Conservation (phyloP, 2,329 filamentous ascomycete genomes). For the Fusarium sp. region DNA sequence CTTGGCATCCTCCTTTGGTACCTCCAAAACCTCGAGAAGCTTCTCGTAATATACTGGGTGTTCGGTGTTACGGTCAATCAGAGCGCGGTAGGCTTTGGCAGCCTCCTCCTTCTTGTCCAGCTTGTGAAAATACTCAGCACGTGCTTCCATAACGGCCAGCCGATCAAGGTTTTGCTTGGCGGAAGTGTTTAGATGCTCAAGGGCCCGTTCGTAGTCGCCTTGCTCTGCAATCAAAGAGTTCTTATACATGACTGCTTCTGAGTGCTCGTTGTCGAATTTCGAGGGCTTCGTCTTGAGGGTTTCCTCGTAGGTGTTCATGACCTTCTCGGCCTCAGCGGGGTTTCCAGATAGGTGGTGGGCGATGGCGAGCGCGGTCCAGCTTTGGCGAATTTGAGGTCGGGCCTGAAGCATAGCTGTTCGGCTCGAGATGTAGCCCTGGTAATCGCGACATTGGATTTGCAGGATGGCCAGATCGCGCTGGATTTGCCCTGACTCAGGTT, state of each 20-base stretch:
- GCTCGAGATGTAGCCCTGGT: conserved; percentile 91
- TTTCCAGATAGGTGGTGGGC: conserved; percentile 93
- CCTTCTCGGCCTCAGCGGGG: conserved; percentile 86
- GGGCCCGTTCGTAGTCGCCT: conserved; percentile 83
- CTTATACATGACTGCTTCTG: conserved; percentile 94
- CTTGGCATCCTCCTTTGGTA: conserved; percentile 69
- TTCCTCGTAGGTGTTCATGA: conserved; percentile 91
- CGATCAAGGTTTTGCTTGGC: conserved; percentile 85
- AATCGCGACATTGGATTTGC: conserved; percentile 97
- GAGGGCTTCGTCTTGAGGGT: conserved; percentile 86
- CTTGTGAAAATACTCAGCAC: conserved; percentile 84
- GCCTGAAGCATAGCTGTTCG: conserved; percentile 88
- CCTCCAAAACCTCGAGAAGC: conserved; percentile 75
- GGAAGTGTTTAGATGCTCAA: conserved; percentile 85
- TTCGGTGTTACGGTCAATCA: conserved; percentile 90
- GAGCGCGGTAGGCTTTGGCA: conserved; percentile 80
- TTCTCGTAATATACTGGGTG: conserved; percentile 87
- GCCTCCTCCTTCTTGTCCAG: conserved; percentile 85
- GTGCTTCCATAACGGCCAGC: conserved; percentile 85
- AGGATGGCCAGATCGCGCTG: conserved; percentile 92
- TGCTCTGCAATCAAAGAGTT: conserved; percentile 93
- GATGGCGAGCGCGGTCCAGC: conserved; percentile 97
- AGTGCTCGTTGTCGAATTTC: conserved; percentile 88
- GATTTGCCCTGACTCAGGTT: conserved; percentile 95
- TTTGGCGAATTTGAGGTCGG: conserved; percentile 84